Evolutionary conservation across 2,329 filamentous ascomycete species (phyloP), one percentile per base, ranked within the genome.

Genomic region (Claviceps sp.): DNA sequence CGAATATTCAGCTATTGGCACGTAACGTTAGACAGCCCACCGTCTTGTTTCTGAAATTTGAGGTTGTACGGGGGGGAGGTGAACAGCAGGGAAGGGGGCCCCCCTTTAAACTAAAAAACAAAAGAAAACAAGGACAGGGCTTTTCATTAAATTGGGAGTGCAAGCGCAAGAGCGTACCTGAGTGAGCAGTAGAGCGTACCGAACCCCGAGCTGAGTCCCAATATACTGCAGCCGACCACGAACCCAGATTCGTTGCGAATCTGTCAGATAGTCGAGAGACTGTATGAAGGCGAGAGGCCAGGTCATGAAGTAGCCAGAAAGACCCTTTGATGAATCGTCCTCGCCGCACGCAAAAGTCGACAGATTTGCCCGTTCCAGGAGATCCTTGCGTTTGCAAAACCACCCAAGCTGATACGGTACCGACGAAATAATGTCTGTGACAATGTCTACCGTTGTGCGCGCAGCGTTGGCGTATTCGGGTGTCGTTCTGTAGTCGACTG

Each of bases 381-480:
- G 60, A 38, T 74, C 66, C 46, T 64, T 68, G 53, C 69, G 65
- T 51, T 70, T 72, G 14, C 72, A 65, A 52, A 77, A 76, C 77
- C 78, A 82, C 42, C 79, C 79, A 2, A 84, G 69, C 59, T 79
- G 73, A 56, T 76, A 83, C 0, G 80, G 80, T n/a, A 82, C 73
- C 2, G 74, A 77, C 1, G 79, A 77, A 50, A 83, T 72, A 40
- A 83, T 75, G 56, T 82, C 79, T 3, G 72, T 71, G 55, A 82
- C 78, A 50, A 70, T 71, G 46, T 78, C 74, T 41, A 70, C 69
- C 50, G 72, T 79, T 1, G 70, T 70, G 40, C 74, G 65, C 16
- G 74, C 71, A 4, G 76, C 75, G 0, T 73, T 72, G 11, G 77
- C 77, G 56, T 82, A 83, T 62, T 82, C 77, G 18, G 77, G 73